A percentile compares a stretch with the other conserved stretches of the same genome.
Conservation (phyloP, 2,329 filamentous ascomycete genomes). For the Thielaviopsis punctulata region DNA sequence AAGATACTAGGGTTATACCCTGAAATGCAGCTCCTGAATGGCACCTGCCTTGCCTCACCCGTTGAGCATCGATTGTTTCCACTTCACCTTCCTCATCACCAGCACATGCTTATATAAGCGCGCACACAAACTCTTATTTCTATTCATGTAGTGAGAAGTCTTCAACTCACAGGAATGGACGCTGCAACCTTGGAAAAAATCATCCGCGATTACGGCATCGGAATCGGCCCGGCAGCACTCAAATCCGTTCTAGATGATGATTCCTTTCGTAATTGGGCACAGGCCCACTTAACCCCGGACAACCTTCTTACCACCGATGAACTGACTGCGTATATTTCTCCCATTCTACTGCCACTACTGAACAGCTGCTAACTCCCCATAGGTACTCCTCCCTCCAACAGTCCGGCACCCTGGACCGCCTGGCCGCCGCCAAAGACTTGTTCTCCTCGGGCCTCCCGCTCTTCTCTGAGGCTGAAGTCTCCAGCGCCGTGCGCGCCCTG, state of each 20-base stretch:
- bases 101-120: too few species aligned
- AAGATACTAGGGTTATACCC: too few species aligned
- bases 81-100: too few species aligned
- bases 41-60: too few species aligned
- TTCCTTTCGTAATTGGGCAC: conserved; percentile 27
- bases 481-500: conserved; percentile 44
- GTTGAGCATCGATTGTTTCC: too few species aligned
- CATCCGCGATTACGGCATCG: conserved; percentile 19
- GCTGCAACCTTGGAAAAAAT: conserved; percentile 13
- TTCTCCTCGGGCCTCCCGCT: conserved; percentile 29
- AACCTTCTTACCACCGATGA: conserved; percentile 38
- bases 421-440: conserved; percentile 29
- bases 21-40: too few species aligned
- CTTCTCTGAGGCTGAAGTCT: conserved; percentile 38
- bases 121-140: too few species aligned
- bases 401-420: conserved; percentile 29
- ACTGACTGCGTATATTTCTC: conserved; percentile 28
- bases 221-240: conserved; percentile 21
- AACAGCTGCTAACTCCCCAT: neutral
- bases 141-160: too few species aligned
- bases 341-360: neutral
- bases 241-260: conserved; percentile 21
- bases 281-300: conserved; percentile 29
- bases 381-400: conserved; percentile 34
- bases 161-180: conserved; percentile 10